These are phyloP conservation scores for Geotrichum europaeum DNA, from an alignment of 1,139 yeast genomes.

Conservation along the genomic window DNA sequence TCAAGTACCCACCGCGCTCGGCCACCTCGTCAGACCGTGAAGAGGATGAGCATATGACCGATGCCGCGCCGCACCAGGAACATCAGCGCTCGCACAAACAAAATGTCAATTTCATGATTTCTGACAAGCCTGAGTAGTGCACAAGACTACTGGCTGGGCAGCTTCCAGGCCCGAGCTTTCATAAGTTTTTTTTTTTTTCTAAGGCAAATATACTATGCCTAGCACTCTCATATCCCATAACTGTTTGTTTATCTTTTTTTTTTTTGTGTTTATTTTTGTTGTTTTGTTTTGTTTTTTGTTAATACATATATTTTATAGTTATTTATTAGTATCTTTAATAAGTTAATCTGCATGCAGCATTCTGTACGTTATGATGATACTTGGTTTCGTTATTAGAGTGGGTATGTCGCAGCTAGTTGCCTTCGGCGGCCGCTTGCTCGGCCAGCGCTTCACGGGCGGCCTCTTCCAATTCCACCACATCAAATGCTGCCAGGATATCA, in stretches of 20 bases:
- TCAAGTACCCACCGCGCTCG: slow-evolving; percentile 3
- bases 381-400: background rate
- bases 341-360: background rate
- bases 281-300: background rate
- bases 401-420: background rate
- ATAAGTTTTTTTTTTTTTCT: too few relatives aligned
- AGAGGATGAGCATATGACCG: background rate
- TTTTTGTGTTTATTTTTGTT: background rate
- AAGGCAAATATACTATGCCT: too few relatives aligned
- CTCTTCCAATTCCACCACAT: slow-evolving; percentile 29
- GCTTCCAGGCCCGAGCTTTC: too few relatives aligned
- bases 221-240: too few relatives aligned
- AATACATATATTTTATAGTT: background rate
- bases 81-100: slow-evolving; percentile 17
- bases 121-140: slow-evolving; percentile 5
- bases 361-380: background rate
- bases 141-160: background rate
- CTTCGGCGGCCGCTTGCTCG: slow-evolving; percentile 5
- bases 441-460: slow-evolving; percentile 25
- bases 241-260: background rate
- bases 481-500: slow-evolving; percentile 26
- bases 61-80: slow-evolving; percentile 2
- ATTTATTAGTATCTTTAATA: background rate
- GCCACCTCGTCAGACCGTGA: background rate
- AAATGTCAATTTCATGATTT: slow-evolving; percentile 19